Evolutionary conservation across 768 basidiomycete species (phyloP), one percentile per base, ranked within the genome.

Genomic region (Hortiboletus flavorubellus): DNA sequence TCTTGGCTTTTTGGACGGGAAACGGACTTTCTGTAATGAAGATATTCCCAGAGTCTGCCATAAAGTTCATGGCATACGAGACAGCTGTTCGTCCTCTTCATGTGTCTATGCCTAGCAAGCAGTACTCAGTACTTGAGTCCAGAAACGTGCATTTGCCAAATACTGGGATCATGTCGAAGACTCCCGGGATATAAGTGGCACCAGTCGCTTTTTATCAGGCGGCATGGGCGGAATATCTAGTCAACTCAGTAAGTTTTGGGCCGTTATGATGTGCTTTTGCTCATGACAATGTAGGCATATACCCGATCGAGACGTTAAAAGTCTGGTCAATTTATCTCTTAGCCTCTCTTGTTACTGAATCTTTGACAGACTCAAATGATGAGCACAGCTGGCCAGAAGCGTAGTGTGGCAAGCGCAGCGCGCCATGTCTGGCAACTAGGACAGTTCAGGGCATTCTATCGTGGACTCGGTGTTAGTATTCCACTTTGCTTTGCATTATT

Each of bases 1-100:
- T 97, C 15, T 78, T 86, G 48, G 91, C 87, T 4, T 99, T 98
- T 70, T 99, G 97, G 96, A 93, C 94, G n/a, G 97, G 97, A 7
- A 97, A 93, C 66, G 89, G 87, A 35, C 77, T 99, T 51, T 98
- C 95, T 46, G 89, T 98, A 29, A 81, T 85, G 49, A 98, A 98
- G 77, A 97, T 98, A 59, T 90, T 98, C 59, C 95, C 95, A 5
- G 96, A 98, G 76, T 98, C 93, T 45, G 97, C 97, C 29, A 97
- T 98, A 80, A 98, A 98, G 73, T 98, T 99, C 76, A 86, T 95
- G 62, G 72, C 91, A 4, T 98, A 98, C 71, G 97, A 98, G 73
- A 88, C 91, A 54, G 86, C 93, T 51, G 93, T 94, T 63, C 72
- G 88, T 80, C 42, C 49, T 59, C 40, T 62, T 18, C 58, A 59